Conservation (phyloP, 192 early-diverging fungal species). For the Endogone sp. region DNA sequence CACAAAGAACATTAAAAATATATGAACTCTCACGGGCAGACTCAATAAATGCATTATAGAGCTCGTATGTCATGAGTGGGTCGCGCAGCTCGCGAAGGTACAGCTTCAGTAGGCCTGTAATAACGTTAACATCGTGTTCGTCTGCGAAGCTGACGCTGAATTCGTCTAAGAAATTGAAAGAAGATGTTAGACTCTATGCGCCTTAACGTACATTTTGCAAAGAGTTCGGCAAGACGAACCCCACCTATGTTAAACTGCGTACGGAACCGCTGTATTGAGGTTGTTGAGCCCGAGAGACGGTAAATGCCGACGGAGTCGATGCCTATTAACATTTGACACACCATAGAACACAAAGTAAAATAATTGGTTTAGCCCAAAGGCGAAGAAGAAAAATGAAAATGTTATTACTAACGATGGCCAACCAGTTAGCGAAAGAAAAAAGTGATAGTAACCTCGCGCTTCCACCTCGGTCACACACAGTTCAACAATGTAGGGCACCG, state of each 20-base stretch:
- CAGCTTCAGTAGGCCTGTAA: conserved; percentile 67
- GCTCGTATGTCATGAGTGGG: conserved; percentile 66
- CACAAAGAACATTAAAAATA: not conserved
- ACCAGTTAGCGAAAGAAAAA: no score
- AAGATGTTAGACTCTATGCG: no score
- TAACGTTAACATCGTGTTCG: conserved; percentile 65
- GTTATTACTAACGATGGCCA: no score
- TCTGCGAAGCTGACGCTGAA: conserved; percentile 36
- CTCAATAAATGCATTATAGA: conserved; percentile 67
- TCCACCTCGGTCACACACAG: conserved; percentile 72
- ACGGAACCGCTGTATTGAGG: conserved; percentile 57
- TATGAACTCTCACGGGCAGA: conserved; percentile 37
- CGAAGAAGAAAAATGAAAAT: no score
- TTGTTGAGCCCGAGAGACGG: conserved; percentile 63
- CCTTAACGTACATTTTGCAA: no score
- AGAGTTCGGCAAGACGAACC: no score
- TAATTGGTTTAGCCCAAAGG: no score
- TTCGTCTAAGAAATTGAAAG: no score
- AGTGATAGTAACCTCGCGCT: conserved; percentile 42
- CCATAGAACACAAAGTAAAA: no score
- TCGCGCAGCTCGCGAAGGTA: conserved; percentile 72
- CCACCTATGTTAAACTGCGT: not conserved
- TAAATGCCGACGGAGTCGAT: conserved; percentile 73
- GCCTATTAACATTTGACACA: conserved; percentile 14
- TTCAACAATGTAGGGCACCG: conserved; percentile 58